Conservation (phyloP, 306 rosid genomes). For the Lagenaria siceraria region DNA sequence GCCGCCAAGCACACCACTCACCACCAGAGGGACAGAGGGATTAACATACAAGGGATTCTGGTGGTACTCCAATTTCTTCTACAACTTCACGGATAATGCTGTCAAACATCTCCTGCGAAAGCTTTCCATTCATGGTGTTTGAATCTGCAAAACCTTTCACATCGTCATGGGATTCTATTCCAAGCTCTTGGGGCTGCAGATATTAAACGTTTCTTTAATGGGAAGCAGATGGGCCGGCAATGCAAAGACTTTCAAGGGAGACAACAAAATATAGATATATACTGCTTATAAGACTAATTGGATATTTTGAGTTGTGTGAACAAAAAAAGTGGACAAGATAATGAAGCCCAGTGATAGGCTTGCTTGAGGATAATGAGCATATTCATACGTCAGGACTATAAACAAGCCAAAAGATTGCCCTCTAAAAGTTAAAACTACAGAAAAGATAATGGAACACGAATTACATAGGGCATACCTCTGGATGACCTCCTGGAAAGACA, state of each 20-base stretch:
- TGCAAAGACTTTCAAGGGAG: not conserved
- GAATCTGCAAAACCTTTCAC: slow-evolving; percentile 33
- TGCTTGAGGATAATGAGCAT: not conserved
- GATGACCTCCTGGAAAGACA: slow-evolving; percentile 97
- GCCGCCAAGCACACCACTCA: not conserved
- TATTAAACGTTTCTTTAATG: slow-evolving; percentile 9
- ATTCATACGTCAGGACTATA: not conserved
- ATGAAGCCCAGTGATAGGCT: not conserved
- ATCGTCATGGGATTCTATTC: slow-evolving; percentile 37
- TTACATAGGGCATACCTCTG: slow-evolving; percentile 49
- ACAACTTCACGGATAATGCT: slow-evolving; percentile 89
- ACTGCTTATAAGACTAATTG: not conserved
- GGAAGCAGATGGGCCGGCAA: not conserved
- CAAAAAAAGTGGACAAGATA: not conserved
- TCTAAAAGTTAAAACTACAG: not conserved
- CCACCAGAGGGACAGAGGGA: not conserved
- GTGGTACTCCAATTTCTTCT: slow-evolving; percentile 91
- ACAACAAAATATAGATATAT: not conserved
- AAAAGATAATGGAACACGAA: not conserved
- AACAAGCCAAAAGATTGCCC: not conserved
- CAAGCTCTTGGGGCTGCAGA: slow-evolving; percentile 78
- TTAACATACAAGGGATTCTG: slow-evolving; percentile 61
- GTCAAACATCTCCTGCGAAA: slow-evolving; percentile 78
- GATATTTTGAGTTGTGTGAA: not conserved
- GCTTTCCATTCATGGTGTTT: slow-evolving; percentile 17